Evolutionary conservation across 176 grass and related monocot species (phyloP).

Genomic region (Carex parvula): DNA sequence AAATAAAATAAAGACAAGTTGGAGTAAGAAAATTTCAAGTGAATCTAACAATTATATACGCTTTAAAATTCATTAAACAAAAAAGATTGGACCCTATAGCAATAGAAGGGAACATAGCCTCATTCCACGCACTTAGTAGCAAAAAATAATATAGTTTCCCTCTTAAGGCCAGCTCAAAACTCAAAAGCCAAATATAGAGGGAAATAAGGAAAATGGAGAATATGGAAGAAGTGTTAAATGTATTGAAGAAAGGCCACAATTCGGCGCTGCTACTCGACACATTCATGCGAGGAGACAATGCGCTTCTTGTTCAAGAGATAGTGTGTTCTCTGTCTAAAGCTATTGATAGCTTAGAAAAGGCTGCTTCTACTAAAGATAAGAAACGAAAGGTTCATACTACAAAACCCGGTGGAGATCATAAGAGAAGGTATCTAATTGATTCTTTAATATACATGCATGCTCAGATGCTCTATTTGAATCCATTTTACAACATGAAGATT

Average conservation of each 20-base stretch:
- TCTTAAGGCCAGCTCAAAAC: neutral
- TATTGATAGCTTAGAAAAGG: slow-evolving; percentile 16
- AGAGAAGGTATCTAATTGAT: neutral
- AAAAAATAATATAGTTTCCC: neutral
- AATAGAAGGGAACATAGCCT: slow-evolving; percentile 1
- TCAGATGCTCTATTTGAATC: neutral
- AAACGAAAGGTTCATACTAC: neutral
- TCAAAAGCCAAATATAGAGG: neutral
- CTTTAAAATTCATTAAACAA: neutral
- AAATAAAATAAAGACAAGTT: neutral
- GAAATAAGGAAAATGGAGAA: slow-evolving; percentile 1
- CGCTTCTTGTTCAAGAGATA: slow-evolving; percentile 14
- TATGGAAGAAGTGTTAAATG: neutral
- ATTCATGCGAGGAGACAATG: slow-evolving; percentile 4
- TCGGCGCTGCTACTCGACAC: neutral
- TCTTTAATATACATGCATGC: neutral
- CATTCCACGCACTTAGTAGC: neutral
- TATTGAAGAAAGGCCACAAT: slow-evolving; percentile 11
- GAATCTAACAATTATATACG: neutral
- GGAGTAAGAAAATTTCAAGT: neutral
- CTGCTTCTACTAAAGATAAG: neutral
- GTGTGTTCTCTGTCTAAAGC: slow-evolving; percentile 13
- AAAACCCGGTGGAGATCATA: neutral
- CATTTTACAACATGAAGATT: neutral
- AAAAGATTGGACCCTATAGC: neutral